Conservation (phyloP, 345 rosid species). For the Arabis alpina region DNA sequence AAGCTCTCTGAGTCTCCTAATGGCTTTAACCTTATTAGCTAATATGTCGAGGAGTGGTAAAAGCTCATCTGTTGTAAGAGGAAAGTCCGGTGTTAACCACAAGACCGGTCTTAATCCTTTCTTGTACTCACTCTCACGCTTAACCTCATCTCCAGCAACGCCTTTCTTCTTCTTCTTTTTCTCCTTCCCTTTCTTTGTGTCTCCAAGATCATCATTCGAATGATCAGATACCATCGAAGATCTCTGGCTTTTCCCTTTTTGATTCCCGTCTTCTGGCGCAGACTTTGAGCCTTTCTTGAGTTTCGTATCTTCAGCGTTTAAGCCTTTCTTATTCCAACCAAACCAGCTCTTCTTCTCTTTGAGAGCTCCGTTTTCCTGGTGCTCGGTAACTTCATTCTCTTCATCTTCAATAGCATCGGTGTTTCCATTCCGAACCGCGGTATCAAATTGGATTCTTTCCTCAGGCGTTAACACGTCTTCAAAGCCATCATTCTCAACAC, state of each 20-base stretch:
- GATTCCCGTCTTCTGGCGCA: conserved; percentile 69
- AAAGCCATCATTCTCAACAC: conserved; percentile 66
- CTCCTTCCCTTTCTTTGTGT: conserved; percentile 76
- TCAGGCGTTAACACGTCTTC: conserved; percentile 89
- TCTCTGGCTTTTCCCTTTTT: conserved; percentile 63
- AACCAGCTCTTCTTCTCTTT: conserved; percentile 98
- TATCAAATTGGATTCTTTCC: conserved; percentile 83
- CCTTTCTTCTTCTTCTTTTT: conserved; percentile 87
- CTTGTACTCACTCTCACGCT: conserved; percentile 87
- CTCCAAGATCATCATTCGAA: conserved; percentile 60
- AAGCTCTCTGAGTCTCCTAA: conserved; percentile 97
- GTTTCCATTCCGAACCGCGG: conserved; percentile 71
- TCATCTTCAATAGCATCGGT: conserved; percentile 72
- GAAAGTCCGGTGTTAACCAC: conserved; percentile 96
- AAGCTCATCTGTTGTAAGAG: conserved; percentile 88
- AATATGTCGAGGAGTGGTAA: conserved; percentile 94
- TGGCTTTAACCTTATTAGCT: conserved; percentile 96
- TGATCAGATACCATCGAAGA: conserved; percentile 54
- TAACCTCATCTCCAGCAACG: conserved; percentile 55
- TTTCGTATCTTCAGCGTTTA: conserved; percentile 72
- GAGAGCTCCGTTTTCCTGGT: conserved; percentile 61
- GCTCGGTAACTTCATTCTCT: conserved; percentile 57
- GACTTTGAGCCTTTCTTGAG: conserved; percentile 74
- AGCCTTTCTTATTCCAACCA: conserved; percentile 87
- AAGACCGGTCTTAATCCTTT: conserved; percentile 95